These are phyloP conservation scores for Rhizopogon sp. DNA, from an alignment of 768 basidiomycete genomes.

Conservation along the genomic window DNA sequence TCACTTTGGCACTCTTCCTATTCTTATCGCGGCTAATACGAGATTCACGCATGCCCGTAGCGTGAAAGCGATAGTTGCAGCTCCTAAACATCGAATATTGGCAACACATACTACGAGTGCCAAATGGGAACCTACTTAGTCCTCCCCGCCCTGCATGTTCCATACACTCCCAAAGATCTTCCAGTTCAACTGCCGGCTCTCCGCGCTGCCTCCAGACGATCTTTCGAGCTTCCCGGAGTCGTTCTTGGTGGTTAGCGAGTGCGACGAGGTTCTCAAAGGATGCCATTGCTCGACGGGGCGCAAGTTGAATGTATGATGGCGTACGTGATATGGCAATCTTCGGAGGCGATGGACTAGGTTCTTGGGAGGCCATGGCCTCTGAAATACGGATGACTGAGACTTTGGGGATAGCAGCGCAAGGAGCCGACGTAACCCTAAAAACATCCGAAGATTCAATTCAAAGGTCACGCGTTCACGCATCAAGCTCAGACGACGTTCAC, in stretches of 20 bases:
- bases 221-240: slow-evolving; percentile 64
- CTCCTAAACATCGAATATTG: slow-evolving; percentile 43
- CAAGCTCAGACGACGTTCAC: no score
- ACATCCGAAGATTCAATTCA: no score
- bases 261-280: slow-evolving; percentile 85
- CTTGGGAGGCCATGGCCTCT: not conserved
- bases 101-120: not conserved
- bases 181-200: slow-evolving; percentile 36
- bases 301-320: slow-evolving; percentile 42
- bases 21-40: slow-evolving; percentile 66
- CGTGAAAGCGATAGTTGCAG: slow-evolving; percentile 73
- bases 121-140: slow-evolving; percentile 43
- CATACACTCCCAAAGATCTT: no score
- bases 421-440: no score
- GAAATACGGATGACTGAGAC: not conserved
- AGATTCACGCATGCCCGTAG: slow-evolving; percentile 83
- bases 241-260: slow-evolving; percentile 79
- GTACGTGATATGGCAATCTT: slow-evolving; percentile 9
- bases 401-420: not conserved
- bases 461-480: no score
- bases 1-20: no score
- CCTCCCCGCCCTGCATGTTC: no score
- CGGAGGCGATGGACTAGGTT: not conserved
- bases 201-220: slow-evolving; percentile 82
- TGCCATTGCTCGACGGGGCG: slow-evolving; percentile 53